Percentiles rank a stretch among this genome's conserved stretches.
Evolutionary conservation across 164 flowering plant species (phyloP).

Genomic region (Amborella trichopoda): DNA sequence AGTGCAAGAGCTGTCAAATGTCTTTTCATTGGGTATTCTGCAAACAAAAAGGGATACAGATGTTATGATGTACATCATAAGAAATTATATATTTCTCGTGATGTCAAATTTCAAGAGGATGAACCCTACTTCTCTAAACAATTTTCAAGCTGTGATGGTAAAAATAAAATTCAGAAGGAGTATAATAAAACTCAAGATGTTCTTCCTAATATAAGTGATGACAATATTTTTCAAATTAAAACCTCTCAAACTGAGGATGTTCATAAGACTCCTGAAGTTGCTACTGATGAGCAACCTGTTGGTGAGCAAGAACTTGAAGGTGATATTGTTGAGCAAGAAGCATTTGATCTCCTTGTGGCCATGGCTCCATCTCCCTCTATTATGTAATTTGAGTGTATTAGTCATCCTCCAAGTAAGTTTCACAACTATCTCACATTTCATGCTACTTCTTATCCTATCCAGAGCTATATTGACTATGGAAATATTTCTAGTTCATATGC

Average conservation of each 20-base stretch:
- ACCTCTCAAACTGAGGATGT: not conserved
- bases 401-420: not conserved
- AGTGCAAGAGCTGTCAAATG: not conserved
- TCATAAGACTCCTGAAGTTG: not conserved
- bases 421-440: not conserved
- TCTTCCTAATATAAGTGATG: not conserved
- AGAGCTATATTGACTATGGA: not conserved
- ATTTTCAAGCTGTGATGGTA: not conserved
- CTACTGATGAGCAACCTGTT: not conserved
- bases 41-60: not conserved
- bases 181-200: not conserved
- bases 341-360: no score
- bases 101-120: not conserved
- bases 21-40: not conserved
- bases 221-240: not conserved
- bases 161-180: not conserved
- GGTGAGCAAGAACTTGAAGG: no score
- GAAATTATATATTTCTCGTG: not conserved
- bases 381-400: not conserved
- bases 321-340: no score
- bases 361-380: not conserved
- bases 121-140: not conserved
- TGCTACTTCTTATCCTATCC: not conserved
- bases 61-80: not conserved
- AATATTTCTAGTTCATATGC: not conserved